Conservation (phyloP, 1,284 basidiomycete genomes). For the Heterobasidion parviporum region DNA sequence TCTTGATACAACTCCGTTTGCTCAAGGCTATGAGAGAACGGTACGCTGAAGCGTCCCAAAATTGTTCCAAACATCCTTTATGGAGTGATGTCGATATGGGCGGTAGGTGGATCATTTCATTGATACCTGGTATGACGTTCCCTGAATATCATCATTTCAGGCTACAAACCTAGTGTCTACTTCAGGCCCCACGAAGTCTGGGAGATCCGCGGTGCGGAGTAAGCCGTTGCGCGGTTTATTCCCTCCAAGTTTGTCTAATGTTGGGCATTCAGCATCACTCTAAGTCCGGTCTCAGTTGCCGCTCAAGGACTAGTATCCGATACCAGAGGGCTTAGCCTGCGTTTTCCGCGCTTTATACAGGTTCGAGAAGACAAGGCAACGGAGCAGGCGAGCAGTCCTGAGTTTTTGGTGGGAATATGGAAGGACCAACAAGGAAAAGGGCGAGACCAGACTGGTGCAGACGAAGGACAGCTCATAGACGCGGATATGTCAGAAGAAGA, state of each 20-base stretch:
- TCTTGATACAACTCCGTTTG: not conserved
- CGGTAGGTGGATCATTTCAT: constrained; percentile 30
- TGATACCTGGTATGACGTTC: constrained; percentile 1
- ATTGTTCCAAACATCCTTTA: constrained; percentile 50
- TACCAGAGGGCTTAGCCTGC: constrained; percentile 69
- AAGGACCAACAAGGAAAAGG: constrained; percentile 48
- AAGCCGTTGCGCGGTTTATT: constrained; percentile 17
- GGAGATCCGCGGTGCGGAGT: constrained; percentile 92
- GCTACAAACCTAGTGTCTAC: constrained; percentile 75
- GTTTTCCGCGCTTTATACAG: constrained; percentile 86
- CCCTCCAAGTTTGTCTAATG: constrained; percentile 2
- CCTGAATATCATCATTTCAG: constrained; percentile 27
- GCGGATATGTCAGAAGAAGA: constrained; percentile 25
- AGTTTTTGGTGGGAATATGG: constrained; percentile 66
- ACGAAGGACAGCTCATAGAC: constrained; percentile 56
- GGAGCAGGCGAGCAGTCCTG: constrained; percentile 72
- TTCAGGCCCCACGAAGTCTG: constrained; percentile 84
- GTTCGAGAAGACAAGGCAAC: constrained; percentile 76
- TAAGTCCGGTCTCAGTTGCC: constrained; percentile 85
- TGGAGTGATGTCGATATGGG: constrained; percentile 64
- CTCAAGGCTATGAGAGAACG: constrained; percentile 46
- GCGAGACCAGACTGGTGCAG: constrained; percentile 26
- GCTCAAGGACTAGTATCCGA: constrained; percentile 63
- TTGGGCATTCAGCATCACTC: constrained; percentile 53
- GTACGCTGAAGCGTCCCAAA: constrained; percentile 59